Percentiles rank a stretch among this genome's conserved stretches.
phyloP scores from a whole-genome alignment of 345 rosid species.

The Brassica incana region DNA sequence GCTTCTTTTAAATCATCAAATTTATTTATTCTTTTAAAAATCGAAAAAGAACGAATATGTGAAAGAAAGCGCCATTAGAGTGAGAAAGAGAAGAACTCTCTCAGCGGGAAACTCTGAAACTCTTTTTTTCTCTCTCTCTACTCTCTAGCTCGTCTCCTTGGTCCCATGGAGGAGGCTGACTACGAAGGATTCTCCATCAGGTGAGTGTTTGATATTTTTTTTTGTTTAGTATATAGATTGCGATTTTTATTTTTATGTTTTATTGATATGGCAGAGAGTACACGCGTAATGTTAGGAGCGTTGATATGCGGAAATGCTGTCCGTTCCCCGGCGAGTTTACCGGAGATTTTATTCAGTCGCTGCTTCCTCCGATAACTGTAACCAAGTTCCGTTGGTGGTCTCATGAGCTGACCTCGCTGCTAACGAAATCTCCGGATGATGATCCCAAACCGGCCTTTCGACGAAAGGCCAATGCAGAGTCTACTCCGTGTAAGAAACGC shows the following conservation, averaged over 20 bases:
- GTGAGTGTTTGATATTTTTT: conserved; percentile 30
- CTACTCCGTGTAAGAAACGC: conserved; percentile 51
- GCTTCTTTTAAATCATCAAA: not conserved
- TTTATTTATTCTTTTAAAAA: not conserved
- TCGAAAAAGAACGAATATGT: conserved; percentile 38
- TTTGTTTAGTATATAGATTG: not conserved
- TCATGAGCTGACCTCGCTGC: conserved; percentile 50
- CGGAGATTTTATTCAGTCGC: conserved; percentile 33
- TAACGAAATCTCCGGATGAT: conserved; percentile 26
- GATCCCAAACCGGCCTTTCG: conserved; percentile 4
- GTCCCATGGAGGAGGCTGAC: conserved; percentile 48
- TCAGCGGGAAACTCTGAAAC: conserved; percentile 44
- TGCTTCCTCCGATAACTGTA: conserved; percentile 60
- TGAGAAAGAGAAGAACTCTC: not conserved
- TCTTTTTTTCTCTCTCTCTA: not conserved
- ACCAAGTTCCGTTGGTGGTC: conserved; percentile 74
- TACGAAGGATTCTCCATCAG: conserved; percentile 64
- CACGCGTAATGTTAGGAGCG: conserved; percentile 47
- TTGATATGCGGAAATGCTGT: conserved; percentile 57
- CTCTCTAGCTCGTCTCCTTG: not conserved
- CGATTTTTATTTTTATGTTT: not conserved
- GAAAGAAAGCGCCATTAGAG: conserved; percentile 32
- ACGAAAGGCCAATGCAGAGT: conserved; percentile 38
- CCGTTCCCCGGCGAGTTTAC: conserved; percentile 45
- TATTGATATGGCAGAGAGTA: conserved; percentile 46